These are phyloP conservation scores for Rutstroemia sp. DNA, from an alignment of 2,329 filamentous ascomycete genomes.

Conservation along the genomic window DNA sequence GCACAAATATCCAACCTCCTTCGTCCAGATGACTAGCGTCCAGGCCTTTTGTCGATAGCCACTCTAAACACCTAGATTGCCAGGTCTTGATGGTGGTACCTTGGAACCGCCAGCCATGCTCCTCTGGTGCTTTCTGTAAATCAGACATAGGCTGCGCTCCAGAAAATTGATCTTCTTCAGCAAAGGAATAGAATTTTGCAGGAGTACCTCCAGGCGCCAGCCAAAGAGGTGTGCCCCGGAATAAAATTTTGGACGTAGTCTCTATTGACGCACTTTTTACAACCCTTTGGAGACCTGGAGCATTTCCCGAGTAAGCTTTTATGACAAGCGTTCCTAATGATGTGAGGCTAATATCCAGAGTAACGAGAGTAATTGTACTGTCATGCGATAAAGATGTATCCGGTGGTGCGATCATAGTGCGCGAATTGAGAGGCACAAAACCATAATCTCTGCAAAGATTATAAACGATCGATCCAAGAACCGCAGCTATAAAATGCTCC, in stretches of 20 bases:
- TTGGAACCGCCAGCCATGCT: conserved; percentile 14
- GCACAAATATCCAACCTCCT: conserved; percentile 29
- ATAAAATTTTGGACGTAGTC: conserved; percentile 8
- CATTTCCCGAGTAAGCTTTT: conserved; percentile 25
- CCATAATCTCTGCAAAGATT: conserved; percentile 27
- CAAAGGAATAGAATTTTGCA: conserved; percentile 23
- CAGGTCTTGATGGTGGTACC: conserved; percentile 22
- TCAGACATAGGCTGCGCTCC: conserved; percentile 14
- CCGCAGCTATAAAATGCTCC: conserved; percentile 29
- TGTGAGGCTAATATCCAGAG: conserved; percentile 28
- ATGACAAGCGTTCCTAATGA: conserved; percentile 27
- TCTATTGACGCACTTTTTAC: conserved; percentile 1
- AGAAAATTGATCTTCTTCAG: conserved; percentile 18
- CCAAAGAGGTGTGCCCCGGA: conserved; percentile 23
- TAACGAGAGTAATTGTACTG: conserved; percentile 23
- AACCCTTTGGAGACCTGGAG: conserved; percentile 22
- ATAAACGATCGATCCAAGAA: conserved; percentile 27
- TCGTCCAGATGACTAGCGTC: conserved; percentile 21
- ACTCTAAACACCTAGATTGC: conserved; percentile 29
- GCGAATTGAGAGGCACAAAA: conserved; percentile 29
- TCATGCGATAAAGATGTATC: neutral
- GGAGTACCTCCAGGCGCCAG: conserved; percentile 28
- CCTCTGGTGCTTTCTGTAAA: conserved; percentile 14
- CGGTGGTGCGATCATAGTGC: conserved; percentile 23
- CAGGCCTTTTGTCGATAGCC: conserved; percentile 26